These are phyloP conservation scores for Heliosperma pusillum DNA, from an alignment of 148 eudicot species.

Conservation along the genomic window DNA sequence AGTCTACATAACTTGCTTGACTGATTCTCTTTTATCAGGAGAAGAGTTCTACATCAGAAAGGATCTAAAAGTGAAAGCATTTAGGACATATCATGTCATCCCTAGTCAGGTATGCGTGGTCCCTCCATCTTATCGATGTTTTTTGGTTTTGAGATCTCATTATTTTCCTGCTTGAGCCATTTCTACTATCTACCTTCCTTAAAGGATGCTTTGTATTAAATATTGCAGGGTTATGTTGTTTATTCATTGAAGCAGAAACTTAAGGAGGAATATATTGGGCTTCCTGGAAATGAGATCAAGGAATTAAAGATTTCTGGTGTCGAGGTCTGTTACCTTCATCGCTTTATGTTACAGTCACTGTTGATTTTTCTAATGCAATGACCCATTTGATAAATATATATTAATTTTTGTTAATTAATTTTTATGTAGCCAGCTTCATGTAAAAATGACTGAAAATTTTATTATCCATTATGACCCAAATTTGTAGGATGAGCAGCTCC, in stretches of 20 bases:
- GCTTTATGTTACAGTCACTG: constrained; percentile 7
- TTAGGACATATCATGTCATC: constrained; percentile 72
- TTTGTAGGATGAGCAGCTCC: no score
- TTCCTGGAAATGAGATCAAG: constrained; percentile 67
- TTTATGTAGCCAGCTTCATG: no score
- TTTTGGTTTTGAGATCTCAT: not conserved
- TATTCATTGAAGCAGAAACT: constrained; percentile 78
- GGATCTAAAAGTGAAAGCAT: constrained; percentile 81
- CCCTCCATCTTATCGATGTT: not conserved
- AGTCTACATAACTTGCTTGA: not conserved
- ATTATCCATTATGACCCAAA: no score
- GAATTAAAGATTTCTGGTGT: constrained; percentile 70
- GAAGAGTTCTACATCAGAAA: constrained; percentile 67
- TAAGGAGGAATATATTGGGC: constrained; percentile 73
- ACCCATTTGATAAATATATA: no score
- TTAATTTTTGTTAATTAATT: no score
- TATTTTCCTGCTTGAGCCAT: not conserved
- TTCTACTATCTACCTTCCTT: not conserved
- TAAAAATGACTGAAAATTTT: no score
- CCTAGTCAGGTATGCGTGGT: constrained; percentile 64
- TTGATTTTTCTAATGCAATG: not conserved
- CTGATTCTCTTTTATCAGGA: constrained; percentile 34
- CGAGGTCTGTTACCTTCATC: constrained; percentile 51
- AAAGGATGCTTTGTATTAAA: not conserved
- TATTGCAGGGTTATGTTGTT: constrained; percentile 72